Conservation (phyloP, 257 asterid genomes). For the Nicotiana tomentosiformis region DNA sequence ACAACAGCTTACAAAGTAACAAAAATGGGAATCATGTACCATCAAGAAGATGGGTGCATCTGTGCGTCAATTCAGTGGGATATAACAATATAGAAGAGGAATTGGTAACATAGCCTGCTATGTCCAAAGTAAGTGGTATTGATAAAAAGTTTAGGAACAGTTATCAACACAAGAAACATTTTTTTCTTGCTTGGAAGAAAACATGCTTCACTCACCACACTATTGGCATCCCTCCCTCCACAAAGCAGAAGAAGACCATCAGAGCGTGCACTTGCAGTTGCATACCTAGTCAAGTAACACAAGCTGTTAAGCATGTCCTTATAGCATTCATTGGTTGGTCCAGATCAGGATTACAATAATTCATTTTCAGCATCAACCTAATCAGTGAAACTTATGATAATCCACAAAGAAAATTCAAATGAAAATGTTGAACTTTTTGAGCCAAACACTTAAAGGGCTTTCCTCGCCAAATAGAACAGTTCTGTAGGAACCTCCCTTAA, state of each 20-base stretch:
- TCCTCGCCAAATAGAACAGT: too few relatives aligned
- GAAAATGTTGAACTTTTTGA: neutral
- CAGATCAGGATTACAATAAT: neutral
- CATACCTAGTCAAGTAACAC: conserved; percentile 59
- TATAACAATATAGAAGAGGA: neutral
- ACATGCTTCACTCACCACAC: conserved; percentile 69
- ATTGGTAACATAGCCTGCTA: neutral
- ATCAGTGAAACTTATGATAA: neutral
- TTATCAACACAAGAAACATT: neutral
- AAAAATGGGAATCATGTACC: neutral
- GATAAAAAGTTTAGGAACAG: neutral
- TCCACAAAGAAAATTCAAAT: neutral
- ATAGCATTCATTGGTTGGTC: neutral
- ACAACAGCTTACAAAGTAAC: neutral
- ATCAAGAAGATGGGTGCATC: neutral
- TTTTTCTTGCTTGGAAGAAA: neutral
- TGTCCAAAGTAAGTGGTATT: neutral
- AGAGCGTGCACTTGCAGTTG: conserved; percentile 99
- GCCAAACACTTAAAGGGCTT: neutral
- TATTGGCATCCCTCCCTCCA: conserved; percentile 98
- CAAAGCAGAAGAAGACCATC: conserved; percentile 99
- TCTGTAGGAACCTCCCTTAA: too few relatives aligned
- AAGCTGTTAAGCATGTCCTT: conserved; percentile 6
- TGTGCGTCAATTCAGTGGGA: neutral
- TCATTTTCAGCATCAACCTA: neutral